Percentiles rank a stretch among this genome's conserved stretches.
Conservation (phyloP, 1,284 basidiomycete species). For the Ceratobasidium sp. region DNA sequence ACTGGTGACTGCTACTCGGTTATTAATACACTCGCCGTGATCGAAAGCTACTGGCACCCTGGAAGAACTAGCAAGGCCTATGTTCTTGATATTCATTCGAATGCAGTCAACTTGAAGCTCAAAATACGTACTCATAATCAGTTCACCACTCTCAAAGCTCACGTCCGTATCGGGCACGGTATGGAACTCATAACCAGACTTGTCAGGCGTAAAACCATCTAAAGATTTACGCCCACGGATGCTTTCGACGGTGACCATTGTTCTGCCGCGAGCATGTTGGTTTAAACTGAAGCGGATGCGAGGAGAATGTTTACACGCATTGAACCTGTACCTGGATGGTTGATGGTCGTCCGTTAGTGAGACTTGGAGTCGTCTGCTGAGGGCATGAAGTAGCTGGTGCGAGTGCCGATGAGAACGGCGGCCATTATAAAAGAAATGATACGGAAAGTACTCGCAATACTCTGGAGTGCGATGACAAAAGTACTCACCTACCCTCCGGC, state of each 20-base stretch:
- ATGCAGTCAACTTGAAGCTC: slow-evolving; percentile 72
- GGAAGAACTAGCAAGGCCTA: slow-evolving; percentile 73
- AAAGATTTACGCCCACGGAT: slow-evolving; percentile 67
- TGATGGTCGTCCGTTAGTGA: slow-evolving; percentile 47
- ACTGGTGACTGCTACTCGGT: no score
- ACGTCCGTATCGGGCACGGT: slow-evolving; percentile 59
- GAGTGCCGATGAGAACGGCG: slow-evolving; percentile 44
- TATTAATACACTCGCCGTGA: slow-evolving; percentile 66
- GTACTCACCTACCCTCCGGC: no score
- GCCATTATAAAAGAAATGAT: no score
- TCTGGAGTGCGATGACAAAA: no score
- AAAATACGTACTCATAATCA: slow-evolving; percentile 70
- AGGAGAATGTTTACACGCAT: slow-evolving; percentile 34
- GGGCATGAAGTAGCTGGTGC: slow-evolving; percentile 50
- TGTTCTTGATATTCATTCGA: slow-evolving; percentile 70
- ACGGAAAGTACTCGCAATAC: no score
- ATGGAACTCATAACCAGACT: slow-evolving; percentile 69
- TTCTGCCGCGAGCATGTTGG: slow-evolving; percentile 10
- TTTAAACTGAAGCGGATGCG: no score
- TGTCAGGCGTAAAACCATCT: slow-evolving; percentile 65
- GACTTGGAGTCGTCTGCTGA: slow-evolving; percentile 51
- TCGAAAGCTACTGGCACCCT: slow-evolving; percentile 73
- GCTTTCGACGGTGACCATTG: slow-evolving; percentile 68
- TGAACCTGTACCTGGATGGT: slow-evolving; percentile 41
- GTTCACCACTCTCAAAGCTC: slow-evolving; percentile 61